These are phyloP conservation scores for Gossypium trilobum DNA, from an alignment of 441 rosid genomes.

Conservation along the genomic window DNA sequence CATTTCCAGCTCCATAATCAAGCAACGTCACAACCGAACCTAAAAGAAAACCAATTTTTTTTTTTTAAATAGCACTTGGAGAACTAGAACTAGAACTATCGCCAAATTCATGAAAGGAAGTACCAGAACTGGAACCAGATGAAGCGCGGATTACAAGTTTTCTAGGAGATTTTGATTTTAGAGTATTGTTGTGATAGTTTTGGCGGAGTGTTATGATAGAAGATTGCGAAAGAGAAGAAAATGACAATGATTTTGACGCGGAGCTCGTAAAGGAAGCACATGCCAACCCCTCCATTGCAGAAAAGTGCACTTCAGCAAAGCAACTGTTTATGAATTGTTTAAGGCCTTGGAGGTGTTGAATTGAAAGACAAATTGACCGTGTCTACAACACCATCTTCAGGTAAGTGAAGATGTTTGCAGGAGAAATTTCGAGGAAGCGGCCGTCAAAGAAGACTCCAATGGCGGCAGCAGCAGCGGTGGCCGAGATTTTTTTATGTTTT, in stretches of 20 bases:
- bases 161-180: constrained; percentile 30
- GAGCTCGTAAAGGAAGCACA: constrained; percentile 13
- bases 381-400: background rate
- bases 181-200: constrained; percentile 20
- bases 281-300: constrained; percentile 26
- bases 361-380: background rate
- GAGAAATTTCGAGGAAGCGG: background rate
- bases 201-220: constrained; percentile 15
- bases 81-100: constrained; percentile 32
- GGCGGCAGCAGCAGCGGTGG: background rate
- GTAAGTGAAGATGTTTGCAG: background rate
- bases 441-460: background rate
- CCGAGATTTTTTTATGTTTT: background rate
- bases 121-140: constrained; percentile 42
- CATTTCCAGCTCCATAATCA: constrained; percentile 95
- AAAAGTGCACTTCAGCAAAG: background rate
- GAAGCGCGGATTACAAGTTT: constrained; percentile 41
- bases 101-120: constrained; percentile 17
- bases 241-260: background rate
- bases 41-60: background rate
- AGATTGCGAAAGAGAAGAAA: constrained; percentile 14
- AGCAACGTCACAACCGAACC: constrained; percentile 65
- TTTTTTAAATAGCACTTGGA: background rate
- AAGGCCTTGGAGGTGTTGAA: background rate
- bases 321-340: background rate